Evolutionary conservation across 2,329 filamentous ascomycete species (phyloP).

Genomic region (Davidsoniella neocaledoniae): DNA sequence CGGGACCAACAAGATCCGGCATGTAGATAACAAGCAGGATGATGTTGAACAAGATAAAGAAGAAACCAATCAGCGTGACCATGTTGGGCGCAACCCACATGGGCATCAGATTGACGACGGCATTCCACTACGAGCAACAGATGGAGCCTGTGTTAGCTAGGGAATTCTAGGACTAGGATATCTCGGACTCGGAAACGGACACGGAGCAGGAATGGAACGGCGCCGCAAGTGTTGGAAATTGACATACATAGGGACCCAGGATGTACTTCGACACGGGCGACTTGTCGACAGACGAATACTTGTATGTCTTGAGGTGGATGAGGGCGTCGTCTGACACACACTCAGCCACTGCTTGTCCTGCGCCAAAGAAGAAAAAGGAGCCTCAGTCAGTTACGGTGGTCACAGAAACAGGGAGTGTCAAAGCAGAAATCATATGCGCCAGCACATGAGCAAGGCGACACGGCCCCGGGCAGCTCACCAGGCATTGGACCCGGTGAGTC

Average conservation of each 20-base stretch:
- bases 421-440: neutral
- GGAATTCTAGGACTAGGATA: too few species aligned
- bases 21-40: constrained; percentile 57
- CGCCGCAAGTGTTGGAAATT: neutral
- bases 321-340: constrained; percentile 82
- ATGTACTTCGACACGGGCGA: constrained; percentile 88
- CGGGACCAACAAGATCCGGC: constrained; percentile 79
- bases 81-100: constrained; percentile 97
- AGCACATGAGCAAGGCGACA: neutral
- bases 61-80: constrained; percentile 88
- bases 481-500: too few species aligned
- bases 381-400: neutral
- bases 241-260: constrained; percentile 78
- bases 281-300: constrained; percentile 94
- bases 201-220: neutral
- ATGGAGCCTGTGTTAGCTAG: too few species aligned
- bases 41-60: constrained; percentile 81
- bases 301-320: constrained; percentile 83
- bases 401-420: neutral
- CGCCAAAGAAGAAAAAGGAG: neutral
- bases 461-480: neutral
- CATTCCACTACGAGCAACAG: constrained; percentile 63
- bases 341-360: constrained; percentile 41
- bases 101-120: constrained; percentile 76
- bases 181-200: neutral